Evolutionary conservation across 257 asterid species (phyloP).

Genomic region (Misopates orontium): DNA sequence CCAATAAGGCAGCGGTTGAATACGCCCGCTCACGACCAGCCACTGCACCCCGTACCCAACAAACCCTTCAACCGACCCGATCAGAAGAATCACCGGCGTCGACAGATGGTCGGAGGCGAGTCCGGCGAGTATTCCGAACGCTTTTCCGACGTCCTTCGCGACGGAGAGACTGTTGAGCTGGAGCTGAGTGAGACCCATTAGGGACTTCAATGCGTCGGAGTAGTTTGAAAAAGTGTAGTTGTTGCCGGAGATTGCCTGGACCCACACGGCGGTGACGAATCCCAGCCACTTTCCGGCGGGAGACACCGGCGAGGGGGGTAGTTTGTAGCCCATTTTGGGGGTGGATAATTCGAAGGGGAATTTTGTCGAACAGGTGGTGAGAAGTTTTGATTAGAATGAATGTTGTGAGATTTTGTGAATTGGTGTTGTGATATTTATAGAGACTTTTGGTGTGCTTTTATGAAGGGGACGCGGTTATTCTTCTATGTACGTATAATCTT

Average conservation of each 20-base stretch:
- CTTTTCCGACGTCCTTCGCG: constrained; percentile 92
- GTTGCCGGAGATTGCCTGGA: constrained; percentile 93
- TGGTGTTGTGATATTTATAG: background rate
- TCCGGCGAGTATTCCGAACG: constrained; percentile 91
- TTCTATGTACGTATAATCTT: no score
- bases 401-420: background rate
- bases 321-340: constrained; percentile 43
- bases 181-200: constrained; percentile 90
- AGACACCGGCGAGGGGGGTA: constrained; percentile 49
- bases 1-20: constrained; percentile 94
- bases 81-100: constrained; percentile 67
- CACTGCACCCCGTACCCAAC: constrained; percentile 95
- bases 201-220: constrained; percentile 78
- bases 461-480: no score
- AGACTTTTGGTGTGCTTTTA: no score
- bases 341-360: no score
- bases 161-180: constrained; percentile 93
- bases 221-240: constrained; percentile 93
- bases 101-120: constrained; percentile 84
- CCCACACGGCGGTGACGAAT: constrained; percentile 95
- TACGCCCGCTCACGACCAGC: constrained; percentile 89
- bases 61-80: constrained; percentile 83
- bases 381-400: background rate
- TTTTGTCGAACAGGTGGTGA: no score
- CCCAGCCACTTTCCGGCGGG: constrained; percentile 94